phyloP scores from a whole-genome alignment of 192 early-diverging fungal species.

The Rhizoclosmatium globosum region DNA sequence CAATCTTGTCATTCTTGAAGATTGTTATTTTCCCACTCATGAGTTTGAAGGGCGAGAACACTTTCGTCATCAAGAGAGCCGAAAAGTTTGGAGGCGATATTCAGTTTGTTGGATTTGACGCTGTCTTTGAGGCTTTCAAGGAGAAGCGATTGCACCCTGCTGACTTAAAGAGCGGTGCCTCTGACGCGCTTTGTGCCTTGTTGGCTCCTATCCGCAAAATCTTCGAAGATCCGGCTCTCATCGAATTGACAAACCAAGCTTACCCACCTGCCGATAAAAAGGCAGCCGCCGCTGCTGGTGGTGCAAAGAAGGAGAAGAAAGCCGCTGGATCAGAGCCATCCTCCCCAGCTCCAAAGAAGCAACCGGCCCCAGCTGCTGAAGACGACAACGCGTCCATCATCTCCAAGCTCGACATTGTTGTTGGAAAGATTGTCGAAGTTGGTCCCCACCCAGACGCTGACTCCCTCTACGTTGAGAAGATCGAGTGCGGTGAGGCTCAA shows the following conservation, averaged over 20 bases:
- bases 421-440: conserved; percentile 85
- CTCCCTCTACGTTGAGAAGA: conserved; percentile 93
- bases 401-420: conserved; percentile 91
- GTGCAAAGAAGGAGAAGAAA: not conserved
- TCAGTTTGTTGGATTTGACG: conserved; percentile 72
- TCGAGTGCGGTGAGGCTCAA: conserved; percentile 88
- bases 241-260: conserved; percentile 77
- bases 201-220: conserved; percentile 87
- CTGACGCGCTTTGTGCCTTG: conserved; percentile 83
- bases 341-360: not conserved
- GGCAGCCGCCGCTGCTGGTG: conserved; percentile 10
- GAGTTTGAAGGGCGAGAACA: conserved; percentile 56
- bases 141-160: conserved; percentile 91
- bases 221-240: conserved; percentile 76
- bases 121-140: conserved; percentile 85
- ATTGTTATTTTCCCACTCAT: conserved; percentile 89
- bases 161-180: conserved; percentile 90
- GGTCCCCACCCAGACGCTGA: conserved; percentile 95
- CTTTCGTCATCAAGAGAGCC: conserved; percentile 71
- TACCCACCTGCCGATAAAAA: conserved; percentile 73
- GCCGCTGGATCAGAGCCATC: not conserved
- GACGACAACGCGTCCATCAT: conserved; percentile 48
- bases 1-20: conserved; percentile 89
- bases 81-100: conserved; percentile 95
- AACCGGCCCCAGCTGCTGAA: conserved; percentile 16